Evolutionary conservation across 495 filamentous ascomycete genomes (phyloP), one percentile per base, ranked within the genome.

Genomic region (Cercophora scortea): DNA sequence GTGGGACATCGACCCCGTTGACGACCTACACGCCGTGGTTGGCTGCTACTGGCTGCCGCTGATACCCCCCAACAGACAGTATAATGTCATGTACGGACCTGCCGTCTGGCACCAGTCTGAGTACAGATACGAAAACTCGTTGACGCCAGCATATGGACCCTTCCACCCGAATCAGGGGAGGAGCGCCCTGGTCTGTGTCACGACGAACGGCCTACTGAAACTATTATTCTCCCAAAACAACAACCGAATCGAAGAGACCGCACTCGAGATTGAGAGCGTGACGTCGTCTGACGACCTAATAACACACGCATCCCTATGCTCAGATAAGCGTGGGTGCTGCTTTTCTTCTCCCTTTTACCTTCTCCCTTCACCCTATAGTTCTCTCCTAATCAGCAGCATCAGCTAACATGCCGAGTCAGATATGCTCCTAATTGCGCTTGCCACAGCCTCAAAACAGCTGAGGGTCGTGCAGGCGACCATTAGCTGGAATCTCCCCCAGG

Each of bases 1-100:
- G 34, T 79, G 80, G 57, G 66, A 77, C 16, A 58, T 70, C 36
- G 86, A 89, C 57, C 67, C 78, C 10, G 73, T 84, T 43, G 87
- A 90, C 59, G 87, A 94, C 55, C 71, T 85, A 16, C 78, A 80
- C 50, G 80, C 82, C 41, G 73, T 94, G n/a, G 87, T 95, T 17
- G 90, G 90, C 6, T 78, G 88, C 65, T 84, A 85, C 68, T 95
- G 90, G 90, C 69, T 95, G 42, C 84, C 81, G 59, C 65, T 78
- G n/a, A 13, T 13, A 8, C 15, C 19, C n/a, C 58, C 57, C 39
- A 57, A 76, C 49, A 76, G 80, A 54, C 71, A 61, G 54, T 62
- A 54, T 39, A 51, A 62, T n/a, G 33, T 64, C 45, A 52, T 58
- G 32, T 66, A 79, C 52, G 71, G 74, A 2, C 73, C 75, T 1